These are phyloP conservation scores for Stylosanthes scabra DNA, from an alignment of 331 rosid species.

Conservation along the genomic window DNA sequence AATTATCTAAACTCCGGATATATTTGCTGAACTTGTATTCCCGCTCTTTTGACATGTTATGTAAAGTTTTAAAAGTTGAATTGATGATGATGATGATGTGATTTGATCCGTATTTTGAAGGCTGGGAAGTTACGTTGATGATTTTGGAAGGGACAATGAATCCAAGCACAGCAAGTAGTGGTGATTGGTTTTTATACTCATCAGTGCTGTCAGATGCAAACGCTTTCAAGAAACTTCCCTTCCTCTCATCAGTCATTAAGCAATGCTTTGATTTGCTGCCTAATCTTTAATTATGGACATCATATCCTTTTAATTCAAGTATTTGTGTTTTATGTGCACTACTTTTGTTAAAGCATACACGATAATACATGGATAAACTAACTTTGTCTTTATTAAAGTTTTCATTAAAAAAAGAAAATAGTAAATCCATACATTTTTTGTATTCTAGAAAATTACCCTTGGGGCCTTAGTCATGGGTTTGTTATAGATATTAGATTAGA, in stretches of 20 bases:
- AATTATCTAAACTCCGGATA: no score
- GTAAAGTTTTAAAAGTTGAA: no score
- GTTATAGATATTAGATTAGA: no score
- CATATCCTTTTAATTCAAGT: background rate
- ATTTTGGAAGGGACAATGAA: no score
- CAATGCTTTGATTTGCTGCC: background rate
- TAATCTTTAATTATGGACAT: background rate
- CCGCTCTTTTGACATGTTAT: no score
- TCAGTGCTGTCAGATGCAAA: no score
- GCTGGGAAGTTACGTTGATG: no score
- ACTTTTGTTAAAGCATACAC: background rate
- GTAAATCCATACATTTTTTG: background rate
- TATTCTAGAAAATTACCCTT: background rate
- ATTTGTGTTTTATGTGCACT: background rate
- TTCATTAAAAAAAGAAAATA: background rate
- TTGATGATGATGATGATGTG: no score
- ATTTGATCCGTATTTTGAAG: no score
- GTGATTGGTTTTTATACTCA: no score
- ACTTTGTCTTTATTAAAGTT: background rate
- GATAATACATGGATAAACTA: background rate
- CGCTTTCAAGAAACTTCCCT: background rate
- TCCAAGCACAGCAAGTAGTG: no score
- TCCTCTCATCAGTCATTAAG: background rate
- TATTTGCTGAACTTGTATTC: no score
- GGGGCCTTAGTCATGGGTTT: background rate